phyloP scores from a whole-genome alignment of 768 basidiomycete genomes.

The Boletellus sp. region DNA sequence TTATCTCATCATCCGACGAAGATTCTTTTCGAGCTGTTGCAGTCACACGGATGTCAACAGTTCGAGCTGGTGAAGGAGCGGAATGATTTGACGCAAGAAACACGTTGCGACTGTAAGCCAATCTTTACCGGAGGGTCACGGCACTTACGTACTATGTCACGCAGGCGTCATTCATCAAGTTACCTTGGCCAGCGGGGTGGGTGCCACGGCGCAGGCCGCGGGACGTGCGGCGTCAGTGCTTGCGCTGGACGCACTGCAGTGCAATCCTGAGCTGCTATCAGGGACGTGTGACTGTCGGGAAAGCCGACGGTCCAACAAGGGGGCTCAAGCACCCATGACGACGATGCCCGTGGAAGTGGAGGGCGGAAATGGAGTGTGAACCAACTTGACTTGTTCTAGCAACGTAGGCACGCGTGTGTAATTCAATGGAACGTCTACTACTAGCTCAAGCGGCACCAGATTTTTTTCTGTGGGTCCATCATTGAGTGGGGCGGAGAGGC shows the following conservation, averaged over 20 bases:
- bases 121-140: slow-evolving; percentile 6
- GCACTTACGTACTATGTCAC: slow-evolving; percentile 14
- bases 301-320: slow-evolving; percentile 32
- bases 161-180: slow-evolving; percentile 68
- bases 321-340: slow-evolving; percentile 36
- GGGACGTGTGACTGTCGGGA: slow-evolving; percentile 65
- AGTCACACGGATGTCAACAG: slow-evolving; percentile 65
- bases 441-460: slow-evolving; percentile 26
- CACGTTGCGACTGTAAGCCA: slow-evolving; percentile 52
- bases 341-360: slow-evolving; percentile 26
- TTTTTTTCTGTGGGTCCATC: slow-evolving; percentile 39
- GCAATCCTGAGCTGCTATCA: slow-evolving; percentile 57
- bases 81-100: slow-evolving; percentile 30
- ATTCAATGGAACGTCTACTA: slow-evolving; percentile 5
- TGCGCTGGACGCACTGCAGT: slow-evolving; percentile 69
- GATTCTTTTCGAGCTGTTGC: slow-evolving; percentile 67
- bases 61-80: slow-evolving; percentile 59
- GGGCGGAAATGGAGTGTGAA: slow-evolving; percentile 15
- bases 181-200: slow-evolving; percentile 56
- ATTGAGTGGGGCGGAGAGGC: not conserved
- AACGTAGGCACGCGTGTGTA: slow-evolving; percentile 7
- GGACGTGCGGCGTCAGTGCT: slow-evolving; percentile 56
- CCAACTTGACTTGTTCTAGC: not conserved
- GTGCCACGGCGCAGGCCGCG: slow-evolving; percentile 48
- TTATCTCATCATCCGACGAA: slow-evolving; percentile 77